phyloP scores from a whole-genome alignment of 768 basidiomycete species.

The Podaxis sp. region DNA sequence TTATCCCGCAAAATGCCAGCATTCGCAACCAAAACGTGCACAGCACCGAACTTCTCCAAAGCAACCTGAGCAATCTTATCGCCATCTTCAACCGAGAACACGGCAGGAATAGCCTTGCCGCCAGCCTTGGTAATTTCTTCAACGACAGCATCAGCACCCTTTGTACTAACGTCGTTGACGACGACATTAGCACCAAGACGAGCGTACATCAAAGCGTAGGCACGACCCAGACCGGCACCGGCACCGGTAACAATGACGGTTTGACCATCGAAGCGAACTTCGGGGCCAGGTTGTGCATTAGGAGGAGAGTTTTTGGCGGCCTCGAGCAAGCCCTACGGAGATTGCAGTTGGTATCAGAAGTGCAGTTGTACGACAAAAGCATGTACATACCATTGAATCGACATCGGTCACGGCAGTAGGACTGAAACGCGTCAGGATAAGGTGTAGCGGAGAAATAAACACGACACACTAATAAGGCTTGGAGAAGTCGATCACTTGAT shows the following conservation, averaged over 20 bases:
- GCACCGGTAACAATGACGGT: slow-evolving; percentile 95
- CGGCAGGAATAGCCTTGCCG: slow-evolving; percentile 80
- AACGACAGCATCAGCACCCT: slow-evolving; percentile 80
- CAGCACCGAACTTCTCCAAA: slow-evolving; percentile 80
- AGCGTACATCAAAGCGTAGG: slow-evolving; percentile 89
- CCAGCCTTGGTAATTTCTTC: slow-evolving; percentile 87
- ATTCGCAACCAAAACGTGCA: slow-evolving; percentile 89
- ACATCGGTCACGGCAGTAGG: slow-evolving; percentile 65
- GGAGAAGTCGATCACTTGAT: slow-evolving; percentile 77
- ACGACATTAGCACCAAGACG: slow-evolving; percentile 95
- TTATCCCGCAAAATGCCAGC: slow-evolving; percentile 95
- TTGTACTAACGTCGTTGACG: slow-evolving; percentile 91
- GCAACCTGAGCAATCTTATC: slow-evolving; percentile 87
- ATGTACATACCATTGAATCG: slow-evolving; percentile 48
- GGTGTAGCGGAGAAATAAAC: not conserved
- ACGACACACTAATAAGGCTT: slow-evolving; percentile 62
- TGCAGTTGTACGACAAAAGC: not conserved
- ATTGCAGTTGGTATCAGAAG: not conserved
- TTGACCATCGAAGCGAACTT: slow-evolving; percentile 83
- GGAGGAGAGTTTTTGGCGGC: slow-evolving; percentile 58
- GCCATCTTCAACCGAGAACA: slow-evolving; percentile 91
- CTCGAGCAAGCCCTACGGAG: slow-evolving; percentile 54
- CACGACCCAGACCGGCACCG: slow-evolving; percentile 90
- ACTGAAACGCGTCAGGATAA: slow-evolving; percentile 37
- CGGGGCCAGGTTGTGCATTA: slow-evolving; percentile 68